Percentiles rank a stretch among this genome's conserved stretches.
Evolutionary conservation across 1,284 basidiomycete species (phyloP).

Genomic region (Cryptococcus maquisensis): DNA sequence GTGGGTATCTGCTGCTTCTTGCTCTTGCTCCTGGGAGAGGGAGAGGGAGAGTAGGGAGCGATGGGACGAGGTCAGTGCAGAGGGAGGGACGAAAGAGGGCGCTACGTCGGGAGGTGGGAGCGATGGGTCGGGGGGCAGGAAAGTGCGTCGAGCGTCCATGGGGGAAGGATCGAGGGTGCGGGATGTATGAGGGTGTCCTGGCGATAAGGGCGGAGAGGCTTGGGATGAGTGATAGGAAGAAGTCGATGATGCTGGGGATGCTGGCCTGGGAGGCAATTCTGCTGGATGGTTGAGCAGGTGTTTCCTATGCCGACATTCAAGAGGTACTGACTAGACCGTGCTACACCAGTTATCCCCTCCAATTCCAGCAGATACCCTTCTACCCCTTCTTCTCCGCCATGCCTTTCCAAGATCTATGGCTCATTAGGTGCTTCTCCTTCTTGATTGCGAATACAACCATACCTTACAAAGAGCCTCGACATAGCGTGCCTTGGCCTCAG

Average conservation of each 20-base stretch:
- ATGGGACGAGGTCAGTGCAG: constrained; percentile 35
- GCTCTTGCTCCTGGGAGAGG: constrained; percentile 1
- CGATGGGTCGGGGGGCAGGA: constrained; percentile 38
- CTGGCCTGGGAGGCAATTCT: constrained; percentile 1
- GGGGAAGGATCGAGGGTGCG: too few species aligned
- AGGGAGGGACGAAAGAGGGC: constrained; percentile 39
- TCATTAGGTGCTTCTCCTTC: background rate
- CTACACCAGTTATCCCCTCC: constrained; percentile 70
- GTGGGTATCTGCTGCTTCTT: background rate
- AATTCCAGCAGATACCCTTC: constrained; percentile 27
- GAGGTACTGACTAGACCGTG: background rate
- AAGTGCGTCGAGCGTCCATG: background rate
- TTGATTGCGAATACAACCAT: background rate
- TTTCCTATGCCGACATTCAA: background rate
- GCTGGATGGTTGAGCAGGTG: background rate
- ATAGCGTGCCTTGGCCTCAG: constrained; percentile 84
- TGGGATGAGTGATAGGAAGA: constrained; percentile 43
- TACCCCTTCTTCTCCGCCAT: constrained; percentile 45
- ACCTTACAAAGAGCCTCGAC: constrained; percentile 63
- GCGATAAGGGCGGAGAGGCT: constrained; percentile 27
- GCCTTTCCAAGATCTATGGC: constrained; percentile 69
- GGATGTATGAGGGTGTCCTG: too few species aligned
- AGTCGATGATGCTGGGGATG: constrained; percentile 39
- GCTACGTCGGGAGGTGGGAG: constrained; percentile 43
- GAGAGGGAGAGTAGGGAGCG: constrained; percentile 35